phyloP scores from a whole-genome alignment of 352 stramenopile genomes.

The Pythium guiyangense region DNA sequence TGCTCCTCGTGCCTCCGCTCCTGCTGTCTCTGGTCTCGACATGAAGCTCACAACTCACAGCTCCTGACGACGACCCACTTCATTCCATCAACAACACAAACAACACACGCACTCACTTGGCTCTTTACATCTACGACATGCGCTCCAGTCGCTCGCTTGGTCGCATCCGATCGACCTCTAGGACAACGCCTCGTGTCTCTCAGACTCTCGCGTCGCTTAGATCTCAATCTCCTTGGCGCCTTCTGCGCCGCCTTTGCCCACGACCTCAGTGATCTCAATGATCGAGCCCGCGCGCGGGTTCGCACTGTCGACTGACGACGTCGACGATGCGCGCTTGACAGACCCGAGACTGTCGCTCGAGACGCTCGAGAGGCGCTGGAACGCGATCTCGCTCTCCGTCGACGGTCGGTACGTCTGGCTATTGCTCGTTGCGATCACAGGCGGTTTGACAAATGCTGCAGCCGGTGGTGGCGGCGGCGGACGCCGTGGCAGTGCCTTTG shows the following conservation, averaged over 20 bases:
- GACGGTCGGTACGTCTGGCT: conserved; percentile 10
- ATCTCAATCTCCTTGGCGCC: conserved; percentile 19
- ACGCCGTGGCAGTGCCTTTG: background rate
- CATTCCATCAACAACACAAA: no score
- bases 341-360: conserved; percentile 14
- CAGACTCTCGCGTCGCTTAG: no score
- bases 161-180: no score
- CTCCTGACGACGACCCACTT: no score
- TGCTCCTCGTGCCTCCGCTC: no score
- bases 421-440: background rate
- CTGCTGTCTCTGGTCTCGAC: no score
- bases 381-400: conserved; percentile 9
- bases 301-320: conserved; percentile 13
- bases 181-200: no score
- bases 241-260: conserved; percentile 8
- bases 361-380: conserved; percentile 16
- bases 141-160: no score
- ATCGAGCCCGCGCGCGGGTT: conserved; percentile 16
- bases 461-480: conserved; percentile 9
- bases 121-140: no score
- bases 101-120: no score
- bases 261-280: conserved; percentile 18
- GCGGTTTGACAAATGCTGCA: conserved; percentile 7
- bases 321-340: conserved; percentile 17
- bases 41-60: no score